These are phyloP conservation scores for Achaetomium macrosporum DNA, from an alignment of 2,329 filamentous ascomycete species.

Conservation along the genomic window DNA sequence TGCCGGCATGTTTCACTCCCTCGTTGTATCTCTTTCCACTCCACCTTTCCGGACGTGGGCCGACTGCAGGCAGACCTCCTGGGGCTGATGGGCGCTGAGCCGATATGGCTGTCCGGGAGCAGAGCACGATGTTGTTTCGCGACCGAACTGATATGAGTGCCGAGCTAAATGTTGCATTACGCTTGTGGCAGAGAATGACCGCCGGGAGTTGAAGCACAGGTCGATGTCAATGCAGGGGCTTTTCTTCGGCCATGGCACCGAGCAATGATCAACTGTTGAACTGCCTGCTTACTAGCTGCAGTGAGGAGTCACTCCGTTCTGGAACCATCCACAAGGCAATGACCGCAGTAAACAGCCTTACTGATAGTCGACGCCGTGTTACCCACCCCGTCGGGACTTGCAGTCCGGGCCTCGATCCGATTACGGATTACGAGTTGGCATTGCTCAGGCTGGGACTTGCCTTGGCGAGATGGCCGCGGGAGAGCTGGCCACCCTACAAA, in stretches of 20 bases:
- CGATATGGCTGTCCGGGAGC: background rate
- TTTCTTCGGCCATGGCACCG: background rate
- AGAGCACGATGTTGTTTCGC: slow-evolving; percentile 3
- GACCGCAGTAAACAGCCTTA: background rate
- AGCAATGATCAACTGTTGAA: background rate
- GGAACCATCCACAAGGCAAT: background rate
- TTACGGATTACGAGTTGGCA: background rate
- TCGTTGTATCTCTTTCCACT: background rate
- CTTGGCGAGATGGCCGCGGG: no score
- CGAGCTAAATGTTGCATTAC: background rate
- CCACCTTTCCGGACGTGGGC: background rate
- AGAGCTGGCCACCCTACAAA: no score
- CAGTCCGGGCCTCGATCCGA: background rate
- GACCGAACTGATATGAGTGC: background rate
- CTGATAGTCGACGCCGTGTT: slow-evolving; percentile 4
- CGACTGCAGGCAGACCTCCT: slow-evolving; percentile 7
- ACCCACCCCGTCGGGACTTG: background rate
- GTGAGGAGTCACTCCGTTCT: background rate
- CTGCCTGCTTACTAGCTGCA: background rate
- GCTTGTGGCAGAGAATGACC: no score
- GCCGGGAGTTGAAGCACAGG: no score
- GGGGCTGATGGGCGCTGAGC: background rate
- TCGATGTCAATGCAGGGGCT: no score
- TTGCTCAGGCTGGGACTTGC: background rate
- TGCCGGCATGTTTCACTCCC: no score